Base-by-base conservation (phyloP, 1,139 yeast species). In the Suhomyces terraborum region DNA sequence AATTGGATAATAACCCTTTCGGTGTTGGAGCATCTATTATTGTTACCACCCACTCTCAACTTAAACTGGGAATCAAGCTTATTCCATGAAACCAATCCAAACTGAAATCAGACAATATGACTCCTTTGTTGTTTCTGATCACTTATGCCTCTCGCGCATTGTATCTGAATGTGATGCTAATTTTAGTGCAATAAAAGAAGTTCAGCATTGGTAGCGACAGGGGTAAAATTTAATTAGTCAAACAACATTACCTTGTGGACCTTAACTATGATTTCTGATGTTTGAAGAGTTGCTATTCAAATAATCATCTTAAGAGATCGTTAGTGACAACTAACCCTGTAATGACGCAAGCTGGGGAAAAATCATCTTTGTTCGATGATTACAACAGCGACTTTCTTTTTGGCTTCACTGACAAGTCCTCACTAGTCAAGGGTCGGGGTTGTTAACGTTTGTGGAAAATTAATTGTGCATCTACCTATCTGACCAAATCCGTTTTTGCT, bases 231-330 rank as follows among this genome's bases (percentile, higher is more conserved):
- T 85, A 14, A 80, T 85, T 55, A 77, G 76, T 38, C 93, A 85
- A 56, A 88, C 93, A 0, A 80, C 84, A 1, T 70, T 84, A 32
- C 94, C 85, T 86, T 62, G 85, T 85, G 7, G 93, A 84, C 53
- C 77, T 84, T 42, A 83, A 84, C 38, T 84, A 80, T 56, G 80
- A 84, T 58, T 84, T 82, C 51, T 79, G 84, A 39, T 72, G 77
- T 44, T 66, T 84, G 41, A 62, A 80, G 45, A 74, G 83, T 1
- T 61, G 66, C 25, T 68, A 69, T 47, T 56, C 62, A 22, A 67
- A 59, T 47, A 58, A 55, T 36, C 68, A 59, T 42, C 59, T 62
- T 37, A 62, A 54, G 45, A 19, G 31, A 14, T 20, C 38, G 1
- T 29, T 41, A 21, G 44, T 41, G 16, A 37, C 20, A 19, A 32